Base-by-base conservation (phyloP, 768 basidiomycete species). In the Lactifluus volemus region DNA sequence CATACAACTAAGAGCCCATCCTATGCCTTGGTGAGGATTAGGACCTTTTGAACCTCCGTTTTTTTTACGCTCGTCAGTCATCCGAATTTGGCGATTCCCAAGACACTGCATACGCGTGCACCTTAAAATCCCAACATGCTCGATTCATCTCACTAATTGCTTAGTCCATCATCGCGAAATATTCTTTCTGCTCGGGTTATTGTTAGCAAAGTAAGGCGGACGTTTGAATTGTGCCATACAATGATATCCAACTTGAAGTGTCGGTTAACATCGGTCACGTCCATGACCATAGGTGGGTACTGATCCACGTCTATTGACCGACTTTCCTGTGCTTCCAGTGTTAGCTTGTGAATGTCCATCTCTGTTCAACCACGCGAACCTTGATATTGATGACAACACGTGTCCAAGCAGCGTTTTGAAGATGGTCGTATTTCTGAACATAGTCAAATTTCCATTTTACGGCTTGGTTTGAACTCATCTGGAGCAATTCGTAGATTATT, bases 361-460 rank as follows among this genome's bases (percentile, higher is more conserved):
- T 44, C 34, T 15, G 9, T 39, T 10, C 12, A 8, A 34, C 12
- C 39, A 5, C 30, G 63, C 52, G 61, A 74, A 85, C 79, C 73
- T 75, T 74, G 53, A 77, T 71, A 47, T 79, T 72, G 1, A 89
- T 72, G 3, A 75, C 75, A 11, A 80, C 75, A 63, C 81, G 78
- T 14, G 81, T 81, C 86, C 87, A 89, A 5, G 78, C 88, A 0
- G 88, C 89, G 63, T 90, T 91, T 63, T 71, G 67, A 66, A 89
- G 74, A 21, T 84, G 82, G 57, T 73, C 73, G 60, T 79, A 79
- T 44, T 75, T 70, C 25, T 25, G 25, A 25, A 25, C 1, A 25
- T 25, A 25, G 25, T 2, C 25, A 2, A 25, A 25, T 25, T 25
- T 25, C 25, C 63, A 73, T 59, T 71, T 21, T 58, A 72, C 65